Base-by-base conservation (phyloP, 805 yeast genomes). In the Wickerhamomyces mucosus region DNA sequence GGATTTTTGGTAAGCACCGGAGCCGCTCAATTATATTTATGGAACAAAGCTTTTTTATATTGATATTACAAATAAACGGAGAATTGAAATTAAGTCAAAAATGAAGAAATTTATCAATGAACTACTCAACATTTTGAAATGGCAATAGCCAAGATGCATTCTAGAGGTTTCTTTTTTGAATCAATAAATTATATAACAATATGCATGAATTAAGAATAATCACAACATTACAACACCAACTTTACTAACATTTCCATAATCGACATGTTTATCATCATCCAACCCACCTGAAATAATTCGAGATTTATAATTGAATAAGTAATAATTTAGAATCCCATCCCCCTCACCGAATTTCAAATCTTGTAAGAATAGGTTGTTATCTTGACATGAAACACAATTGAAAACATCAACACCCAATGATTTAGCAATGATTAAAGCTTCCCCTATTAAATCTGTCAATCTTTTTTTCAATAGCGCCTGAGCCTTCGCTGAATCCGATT, bases 341-440 rank as follows among this genome's bases (percentile, higher is more conserved):
- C 98, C 98, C 29, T 75, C 72, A 21, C 96, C 95, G 54, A 92
- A 92, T 53, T 84, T 83, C 58, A 82, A 67, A 24, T 81, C 76
- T 17, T 83, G 78, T 42, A 92, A 63, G 59, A 92, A 85, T 37
- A 81, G 59, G 12, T 85, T 67, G 55, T 92, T 92, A 51, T 92
- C 98, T 59, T 86, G 95, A 9, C 86, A 67, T 0, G 96, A 75
- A 40, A 92, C 65, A 8, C 96, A 95, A 53, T 92, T 92, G 68
- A 89, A 84, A 4, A 92, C 97, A 53, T 92, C 98, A 46, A 82
- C 83, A 17, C 69, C 68, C 29, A 65, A 57, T 26, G 63, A 54
- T 53, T 81, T 79, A 18, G 95, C 77, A 24, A 83, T 58, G 32
- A 89, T 69, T 35, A 88, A 66, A 1, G 92, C 86, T 47, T 88